Evolutionary conservation across 331 rosid genomes (phyloP).

Genomic region (Rhamnella rubrinervis): DNA sequence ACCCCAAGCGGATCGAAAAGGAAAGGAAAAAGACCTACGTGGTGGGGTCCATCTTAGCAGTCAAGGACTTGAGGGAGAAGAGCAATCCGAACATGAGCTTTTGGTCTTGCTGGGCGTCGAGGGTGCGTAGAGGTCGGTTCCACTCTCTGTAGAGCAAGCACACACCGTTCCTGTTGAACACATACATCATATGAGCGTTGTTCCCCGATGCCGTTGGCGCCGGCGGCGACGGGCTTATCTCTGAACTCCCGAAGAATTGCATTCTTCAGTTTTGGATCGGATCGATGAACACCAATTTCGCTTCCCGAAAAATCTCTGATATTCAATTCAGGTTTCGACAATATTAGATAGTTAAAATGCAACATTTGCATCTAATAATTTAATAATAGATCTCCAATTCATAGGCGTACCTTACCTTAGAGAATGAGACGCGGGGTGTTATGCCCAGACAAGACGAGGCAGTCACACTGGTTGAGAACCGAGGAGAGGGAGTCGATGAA

Average conservation of each 20-base stretch:
- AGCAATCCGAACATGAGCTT: constrained; percentile 96
- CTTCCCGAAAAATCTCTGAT: background rate
- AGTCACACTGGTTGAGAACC: too few species aligned
- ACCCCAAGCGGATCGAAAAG: background rate
- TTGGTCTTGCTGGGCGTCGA: constrained; percentile 85
- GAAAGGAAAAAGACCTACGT: constrained; percentile 28
- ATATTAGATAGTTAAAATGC: too few species aligned
- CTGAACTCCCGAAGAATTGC: constrained; percentile 97
- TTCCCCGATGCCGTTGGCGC: constrained; percentile 71
- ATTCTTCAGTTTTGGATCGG: constrained; percentile 36
- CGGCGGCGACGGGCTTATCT: constrained; percentile 94
- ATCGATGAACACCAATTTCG: background rate
- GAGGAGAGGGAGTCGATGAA: too few species aligned
- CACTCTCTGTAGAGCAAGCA: constrained; percentile 92
- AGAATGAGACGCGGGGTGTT: too few species aligned
- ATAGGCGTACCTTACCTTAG: too few species aligned
- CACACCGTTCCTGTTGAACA: constrained; percentile 82
- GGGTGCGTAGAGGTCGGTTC: constrained; percentile 87
- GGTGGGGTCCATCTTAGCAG: constrained; percentile 95
- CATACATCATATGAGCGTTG: constrained; percentile 92
- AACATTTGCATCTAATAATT: too few species aligned
- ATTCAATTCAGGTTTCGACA: background rate
- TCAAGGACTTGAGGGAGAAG: constrained; percentile 87
- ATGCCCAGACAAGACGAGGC: too few species aligned
- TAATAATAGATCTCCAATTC: too few species aligned